phyloP scores from a whole-genome alignment of 495 filamentous ascomycete species.

The Podospora conica region DNA sequence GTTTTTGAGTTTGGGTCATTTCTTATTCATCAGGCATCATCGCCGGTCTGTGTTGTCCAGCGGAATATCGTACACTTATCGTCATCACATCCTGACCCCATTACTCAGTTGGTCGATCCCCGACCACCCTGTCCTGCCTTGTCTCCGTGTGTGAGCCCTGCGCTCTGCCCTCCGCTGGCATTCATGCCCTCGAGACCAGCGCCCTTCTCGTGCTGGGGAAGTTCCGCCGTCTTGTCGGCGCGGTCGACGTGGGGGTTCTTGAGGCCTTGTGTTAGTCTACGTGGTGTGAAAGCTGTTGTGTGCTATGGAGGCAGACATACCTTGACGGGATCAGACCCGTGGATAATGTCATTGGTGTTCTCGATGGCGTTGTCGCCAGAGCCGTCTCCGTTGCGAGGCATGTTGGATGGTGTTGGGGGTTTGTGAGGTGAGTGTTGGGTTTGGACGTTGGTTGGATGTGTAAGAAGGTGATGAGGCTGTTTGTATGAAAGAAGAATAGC shows the following conservation, averaged over 20 bases:
- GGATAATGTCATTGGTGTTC: constrained; percentile 33
- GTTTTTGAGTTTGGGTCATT: background rate
- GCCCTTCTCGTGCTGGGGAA: constrained; percentile 34
- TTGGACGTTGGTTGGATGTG: background rate
- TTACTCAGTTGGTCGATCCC: background rate
- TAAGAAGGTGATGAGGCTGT: background rate
- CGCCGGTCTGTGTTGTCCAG: background rate
- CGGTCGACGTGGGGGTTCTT: constrained; percentile 26
- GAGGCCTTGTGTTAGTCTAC: background rate
- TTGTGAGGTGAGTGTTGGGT: background rate
- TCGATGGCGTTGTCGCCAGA: constrained; percentile 33
- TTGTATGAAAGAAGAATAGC: background rate
- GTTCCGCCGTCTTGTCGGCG: constrained; percentile 36
- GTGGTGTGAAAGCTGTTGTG: background rate
- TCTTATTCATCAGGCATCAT: background rate
- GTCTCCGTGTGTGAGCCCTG: background rate
- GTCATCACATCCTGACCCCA: background rate
- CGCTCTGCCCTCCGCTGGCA: constrained; percentile 30
- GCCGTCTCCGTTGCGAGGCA: constrained; percentile 37
- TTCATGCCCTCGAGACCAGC: constrained; percentile 22
- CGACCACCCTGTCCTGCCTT: background rate
- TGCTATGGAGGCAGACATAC: constrained; percentile 13
- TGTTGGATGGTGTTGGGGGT: constrained; percentile 14
- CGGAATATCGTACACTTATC: background rate
- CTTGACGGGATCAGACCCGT: constrained; percentile 28